phyloP scores from a whole-genome alignment of 1,284 basidiomycete species.

The Tausonia pullulans region DNA sequence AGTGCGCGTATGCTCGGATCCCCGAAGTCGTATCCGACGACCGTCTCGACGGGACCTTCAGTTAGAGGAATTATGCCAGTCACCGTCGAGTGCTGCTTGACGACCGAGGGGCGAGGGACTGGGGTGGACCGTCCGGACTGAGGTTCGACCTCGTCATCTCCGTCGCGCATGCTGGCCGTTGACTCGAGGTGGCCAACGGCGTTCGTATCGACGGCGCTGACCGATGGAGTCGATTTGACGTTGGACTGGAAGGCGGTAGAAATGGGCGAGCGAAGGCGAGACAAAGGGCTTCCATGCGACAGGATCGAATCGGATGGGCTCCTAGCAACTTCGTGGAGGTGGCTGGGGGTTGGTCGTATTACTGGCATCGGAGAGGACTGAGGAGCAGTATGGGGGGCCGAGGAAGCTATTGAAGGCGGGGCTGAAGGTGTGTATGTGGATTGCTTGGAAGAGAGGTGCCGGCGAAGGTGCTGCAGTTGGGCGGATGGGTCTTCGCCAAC shows the following conservation, averaged over 20 bases:
- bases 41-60: too few species aligned
- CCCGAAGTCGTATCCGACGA: too few species aligned
- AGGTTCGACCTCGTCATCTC: background rate
- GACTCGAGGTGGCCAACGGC: constrained; percentile 64
- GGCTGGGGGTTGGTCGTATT: background rate
- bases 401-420: background rate
- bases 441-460: constrained; percentile 27
- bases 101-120: background rate
- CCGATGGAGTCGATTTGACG: constrained; percentile 67
- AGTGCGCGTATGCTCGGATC: constrained; percentile 16
- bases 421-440: background rate
- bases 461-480: constrained; percentile 21
- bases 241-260: background rate
- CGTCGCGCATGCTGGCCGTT: constrained; percentile 38
- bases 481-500: constrained; percentile 19
- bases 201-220: constrained; percentile 65
- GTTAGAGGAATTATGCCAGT: too few species aligned
- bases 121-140: background rate
- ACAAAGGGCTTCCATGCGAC: background rate
- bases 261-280: constrained; percentile 16
- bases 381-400: background rate
- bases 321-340: background rate
- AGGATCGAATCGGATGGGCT: constrained; percentile 1
- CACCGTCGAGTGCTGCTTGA: too few species aligned
- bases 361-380: background rate